Conservation (phyloP, 2,329 filamentous ascomycete genomes). For the Arthrobotrys sinensis region DNA sequence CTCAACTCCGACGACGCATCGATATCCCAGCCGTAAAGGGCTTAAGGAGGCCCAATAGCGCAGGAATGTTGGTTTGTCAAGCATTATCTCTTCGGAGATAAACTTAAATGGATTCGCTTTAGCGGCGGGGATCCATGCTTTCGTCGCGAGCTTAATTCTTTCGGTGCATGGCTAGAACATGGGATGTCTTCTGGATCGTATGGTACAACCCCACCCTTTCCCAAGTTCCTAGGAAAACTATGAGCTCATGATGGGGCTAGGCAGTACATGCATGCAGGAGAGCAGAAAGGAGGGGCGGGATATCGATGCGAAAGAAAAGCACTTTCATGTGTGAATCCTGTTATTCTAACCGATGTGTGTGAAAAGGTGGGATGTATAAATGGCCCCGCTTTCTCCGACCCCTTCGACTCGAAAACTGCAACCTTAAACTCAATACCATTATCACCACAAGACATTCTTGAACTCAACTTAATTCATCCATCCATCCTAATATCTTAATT, state of each 20-base stretch:
- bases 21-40: slow-evolving; percentile 18
- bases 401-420: not conserved
- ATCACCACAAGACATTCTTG: slow-evolving; percentile 8
- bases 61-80: slow-evolving; percentile 8
- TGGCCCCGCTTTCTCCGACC: slow-evolving; percentile 35
- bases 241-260: slow-evolving; percentile 41
- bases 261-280: slow-evolving; percentile 19
- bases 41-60: not conserved
- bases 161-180: slow-evolving; percentile 28
- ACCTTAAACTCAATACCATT: slow-evolving; percentile 3
- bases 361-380: slow-evolving; percentile 42
- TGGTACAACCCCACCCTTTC: slow-evolving; percentile 37
- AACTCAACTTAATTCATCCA: not conserved
- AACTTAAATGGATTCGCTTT: not conserved
- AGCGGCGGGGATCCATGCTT: slow-evolving; percentile 22
- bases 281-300: slow-evolving; percentile 37
- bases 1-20: slow-evolving; percentile 25
- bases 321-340: slow-evolving; percentile 40
- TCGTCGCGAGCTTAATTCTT: slow-evolving; percentile 37
- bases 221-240: slow-evolving; percentile 19
- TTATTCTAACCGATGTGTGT: slow-evolving; percentile 7
- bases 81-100: slow-evolving; percentile 44
- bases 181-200: slow-evolving; percentile 14
- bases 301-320: slow-evolving; percentile 32
- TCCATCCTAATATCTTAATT: slow-evolving; percentile 5